These are phyloP conservation scores for Amphicarpaea edgeworthii DNA, from an alignment of 306 rosid species.

Conservation along the genomic window DNA sequence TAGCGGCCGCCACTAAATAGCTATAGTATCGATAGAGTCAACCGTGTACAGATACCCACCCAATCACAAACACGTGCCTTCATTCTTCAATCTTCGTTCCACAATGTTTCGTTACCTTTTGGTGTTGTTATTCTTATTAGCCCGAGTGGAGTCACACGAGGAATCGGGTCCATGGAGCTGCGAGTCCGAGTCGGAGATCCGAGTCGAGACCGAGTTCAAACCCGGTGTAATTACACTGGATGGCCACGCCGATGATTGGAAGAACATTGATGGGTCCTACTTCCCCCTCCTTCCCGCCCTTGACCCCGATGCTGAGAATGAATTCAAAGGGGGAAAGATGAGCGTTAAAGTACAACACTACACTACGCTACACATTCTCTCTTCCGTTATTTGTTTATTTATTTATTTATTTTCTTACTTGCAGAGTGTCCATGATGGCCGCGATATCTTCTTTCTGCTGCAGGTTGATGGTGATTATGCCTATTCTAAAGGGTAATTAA, in stretches of 20 bases:
- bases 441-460: slow-evolving; percentile 77
- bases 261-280: slow-evolving; percentile 75
- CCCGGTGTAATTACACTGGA: slow-evolving; percentile 85
- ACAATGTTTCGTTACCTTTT: slow-evolving; percentile 46
- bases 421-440: slow-evolving; percentile 93
- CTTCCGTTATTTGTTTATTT: no score
- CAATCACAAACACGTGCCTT: background rate
- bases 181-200: slow-evolving; percentile 72
- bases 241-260: slow-evolving; percentile 94
- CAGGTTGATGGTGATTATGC: slow-evolving; percentile 83
- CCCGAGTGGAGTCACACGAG: slow-evolving; percentile 67
- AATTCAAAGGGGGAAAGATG: slow-evolving; percentile 81
- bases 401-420: background rate
- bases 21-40: no score
- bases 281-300: slow-evolving; percentile 89
- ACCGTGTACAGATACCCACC: background rate
- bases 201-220: slow-evolving; percentile 62
- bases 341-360: slow-evolving; percentile 88
- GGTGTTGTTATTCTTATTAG: slow-evolving; percentile 43
- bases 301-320: slow-evolving; percentile 78
- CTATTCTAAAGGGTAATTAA: slow-evolving; percentile 88
- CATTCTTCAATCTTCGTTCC: background rate
- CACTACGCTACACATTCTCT: no score
- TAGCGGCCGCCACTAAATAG: background rate
- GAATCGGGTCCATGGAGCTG: slow-evolving; percentile 91